Evolutionary conservation across 83 land plant genomes (phyloP), one percentile per base, ranked within the genome.

Genomic region (Diphasiastrum complanatum): DNA sequence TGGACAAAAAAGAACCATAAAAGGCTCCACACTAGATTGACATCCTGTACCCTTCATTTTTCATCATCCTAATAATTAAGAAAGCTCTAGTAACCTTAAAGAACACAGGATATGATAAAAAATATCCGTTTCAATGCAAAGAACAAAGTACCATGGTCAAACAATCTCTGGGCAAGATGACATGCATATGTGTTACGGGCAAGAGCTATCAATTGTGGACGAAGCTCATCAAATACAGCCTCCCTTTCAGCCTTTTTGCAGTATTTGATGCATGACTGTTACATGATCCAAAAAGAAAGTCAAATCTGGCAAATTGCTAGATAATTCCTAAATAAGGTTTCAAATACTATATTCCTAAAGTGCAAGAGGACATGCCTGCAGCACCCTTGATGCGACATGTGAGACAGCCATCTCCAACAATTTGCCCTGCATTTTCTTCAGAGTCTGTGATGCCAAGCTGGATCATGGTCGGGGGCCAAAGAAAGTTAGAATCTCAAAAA

Each of bases 251-350:
- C 68, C 51, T 75, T 78, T 35, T 78, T 50, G 56, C 92, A 89
- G 70, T 83, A 79, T 59, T 86, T 95, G 20, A 89, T 63, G 55
- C 99, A 95, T 30, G 96, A 81, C 99, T 93, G 72, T n/a, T 33
- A 2, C 10, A 25, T 19, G 11, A 30, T 48, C 22, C 37, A 28
- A 24, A 30, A 30, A 33, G 23, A 50, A 8, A 12, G n/a, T n/a
- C 32, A 27, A 53, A 53, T 51, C 47, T 23, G 6, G 45, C 28
- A 71, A 64, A 64, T 24, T 18, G 58, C n/a, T 29, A 58, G 36
- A 2, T 16, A 24, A 55, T 5, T 19, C 20, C n/a, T 33, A 68
- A 5, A 36, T 3, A 32, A 23, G 33, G 23, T n/a, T 34, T 24
- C 26, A 45, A 2, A 10, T 29, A 31, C 16, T 12, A 50, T 8